Evolutionary conservation across 2,329 filamentous ascomycete genomes (phyloP), one percentile per base, ranked within the genome.

Genomic region (Cryphonectria carpinicola): DNA sequence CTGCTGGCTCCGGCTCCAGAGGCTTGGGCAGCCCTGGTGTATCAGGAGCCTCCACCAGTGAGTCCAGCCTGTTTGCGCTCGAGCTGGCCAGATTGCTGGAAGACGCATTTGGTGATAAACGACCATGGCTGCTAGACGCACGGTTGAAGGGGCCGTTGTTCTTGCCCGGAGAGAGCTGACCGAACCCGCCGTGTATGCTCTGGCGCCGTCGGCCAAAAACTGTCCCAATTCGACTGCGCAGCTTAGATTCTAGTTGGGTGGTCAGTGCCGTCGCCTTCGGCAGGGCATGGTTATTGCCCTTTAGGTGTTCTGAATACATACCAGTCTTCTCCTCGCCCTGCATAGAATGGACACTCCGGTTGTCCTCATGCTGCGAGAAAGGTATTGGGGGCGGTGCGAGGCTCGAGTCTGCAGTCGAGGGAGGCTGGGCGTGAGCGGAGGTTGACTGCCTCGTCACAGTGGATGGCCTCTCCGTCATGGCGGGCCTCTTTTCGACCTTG

Each of bases 151-250:
- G 84, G 3, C 80, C 78, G 3, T 78, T 75, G 28, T 84, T 83
- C 78, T 88, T 90, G 49, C 83, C 81, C 1, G 87, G 85, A 0
- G 86, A 90, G 75, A 86, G 84, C 78, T 82, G 86, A 70, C 83
- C 87, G 77, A 87, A 91, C 58, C 90, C 83, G 72, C 85, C 85
- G 80, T 93, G 84, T 69, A 92, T 84, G 78, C 90, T 93, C 78
- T 92, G 89, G 54, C 90, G 85, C 71, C 89, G 83, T 32, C 89
- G 85, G 39, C 88, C 87, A 61, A 93, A 85, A 83, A 93, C 90
- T 17, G 91, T 93, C 22, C 91, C 91, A 67, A 93, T 85, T 69
- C 90, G 86, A 75, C 87, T 88, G 63, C 89, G 85, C 58, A 90
- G 77, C 75, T 86, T 89, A 69, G 87, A 87, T 76, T 89, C 87